phyloP scores from a whole-genome alignment of 2,329 filamentous ascomycete species.

The Dothiorella sarmentorum region DNA sequence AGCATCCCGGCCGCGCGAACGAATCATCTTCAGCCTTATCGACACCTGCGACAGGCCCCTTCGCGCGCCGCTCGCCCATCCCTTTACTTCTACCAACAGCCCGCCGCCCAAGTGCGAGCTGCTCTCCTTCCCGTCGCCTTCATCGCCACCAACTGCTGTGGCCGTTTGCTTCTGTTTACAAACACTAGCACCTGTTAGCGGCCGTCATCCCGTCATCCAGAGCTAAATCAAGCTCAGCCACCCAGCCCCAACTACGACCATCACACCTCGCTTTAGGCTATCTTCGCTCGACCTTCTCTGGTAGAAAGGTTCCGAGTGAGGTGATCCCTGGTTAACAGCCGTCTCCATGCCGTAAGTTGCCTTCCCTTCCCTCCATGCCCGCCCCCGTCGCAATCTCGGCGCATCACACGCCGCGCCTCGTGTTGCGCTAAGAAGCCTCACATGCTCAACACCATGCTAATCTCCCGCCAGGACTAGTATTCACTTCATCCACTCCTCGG shows the following conservation, averaged over 20 bases:
- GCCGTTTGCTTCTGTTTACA: constrained; percentile 8
- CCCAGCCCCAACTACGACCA: neutral
- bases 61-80: neutral
- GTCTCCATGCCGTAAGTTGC: constrained; percentile 43
- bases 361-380: constrained; percentile 37
- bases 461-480: constrained; percentile 33
- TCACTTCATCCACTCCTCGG: constrained; percentile 38
- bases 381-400: constrained; percentile 29
- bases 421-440: constrained; percentile 22
- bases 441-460: constrained; percentile 17
- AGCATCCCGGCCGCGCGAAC: neutral
- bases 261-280: constrained; percentile 23
- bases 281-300: constrained; percentile 38
- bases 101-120: neutral
- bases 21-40: constrained; percentile 18
- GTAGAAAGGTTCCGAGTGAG: constrained; percentile 37
- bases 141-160: neutral
- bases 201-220: neutral
- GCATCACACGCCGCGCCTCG: constrained; percentile 25
- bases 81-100: constrained; percentile 3
- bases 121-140: neutral
- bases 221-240: constrained; percentile 3
- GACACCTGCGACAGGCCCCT: constrained; percentile 12
- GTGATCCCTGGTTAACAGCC: constrained; percentile 27
- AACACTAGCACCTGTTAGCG: constrained; percentile 16